Evolutionary conservation across 108 stramenopile genomes (phyloP).

Genomic region (Parmales sp.): DNA sequence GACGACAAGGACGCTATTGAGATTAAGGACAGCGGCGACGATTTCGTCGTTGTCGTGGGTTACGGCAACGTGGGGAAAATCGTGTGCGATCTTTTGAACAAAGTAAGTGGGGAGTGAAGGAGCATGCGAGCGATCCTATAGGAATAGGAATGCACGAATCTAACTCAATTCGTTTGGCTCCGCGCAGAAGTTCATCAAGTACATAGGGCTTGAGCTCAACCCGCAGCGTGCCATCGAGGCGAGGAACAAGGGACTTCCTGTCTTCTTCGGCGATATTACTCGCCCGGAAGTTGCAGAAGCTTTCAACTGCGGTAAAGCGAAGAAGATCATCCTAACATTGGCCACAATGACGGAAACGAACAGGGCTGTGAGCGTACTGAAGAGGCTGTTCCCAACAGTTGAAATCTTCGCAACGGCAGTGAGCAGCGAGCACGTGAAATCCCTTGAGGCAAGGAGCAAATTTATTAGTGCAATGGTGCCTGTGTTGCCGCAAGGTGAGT

Average conservation of each 20-base stretch:
- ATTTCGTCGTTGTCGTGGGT: conserved; percentile 88
- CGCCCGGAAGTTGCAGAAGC: conserved; percentile 80
- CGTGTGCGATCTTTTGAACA: conserved; percentile 85
- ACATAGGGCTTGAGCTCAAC: conserved; percentile 85
- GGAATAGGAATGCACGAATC: no score
- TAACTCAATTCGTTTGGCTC: no score
- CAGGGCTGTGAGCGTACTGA: conserved; percentile 77
- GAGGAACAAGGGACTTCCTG: conserved; percentile 81
- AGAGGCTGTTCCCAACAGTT: conserved; percentile 75
- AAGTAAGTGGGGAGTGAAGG: no score
- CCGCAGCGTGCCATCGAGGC: conserved; percentile 86
- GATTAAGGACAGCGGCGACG: conserved; percentile 65
- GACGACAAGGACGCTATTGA: conserved; percentile 77
- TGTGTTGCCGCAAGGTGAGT: conserved; percentile 81
- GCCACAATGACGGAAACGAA: conserved; percentile 71
- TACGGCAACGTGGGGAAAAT: conserved; percentile 88
- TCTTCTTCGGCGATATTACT: conserved; percentile 88
- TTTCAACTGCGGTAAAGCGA: conserved; percentile 88
- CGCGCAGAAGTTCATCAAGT: conserved; percentile 82
- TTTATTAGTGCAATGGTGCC: conserved; percentile 90
- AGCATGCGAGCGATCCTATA: no score
- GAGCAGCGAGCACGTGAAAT: conserved; percentile 79
- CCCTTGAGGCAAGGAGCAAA: conserved; percentile 66
- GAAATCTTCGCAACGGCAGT: conserved; percentile 80
- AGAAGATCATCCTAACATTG: conserved; percentile 81